These are phyloP conservation scores for Globisporangium nagaii DNA, from an alignment of 352 stramenopile genomes.

Conservation along the genomic window DNA sequence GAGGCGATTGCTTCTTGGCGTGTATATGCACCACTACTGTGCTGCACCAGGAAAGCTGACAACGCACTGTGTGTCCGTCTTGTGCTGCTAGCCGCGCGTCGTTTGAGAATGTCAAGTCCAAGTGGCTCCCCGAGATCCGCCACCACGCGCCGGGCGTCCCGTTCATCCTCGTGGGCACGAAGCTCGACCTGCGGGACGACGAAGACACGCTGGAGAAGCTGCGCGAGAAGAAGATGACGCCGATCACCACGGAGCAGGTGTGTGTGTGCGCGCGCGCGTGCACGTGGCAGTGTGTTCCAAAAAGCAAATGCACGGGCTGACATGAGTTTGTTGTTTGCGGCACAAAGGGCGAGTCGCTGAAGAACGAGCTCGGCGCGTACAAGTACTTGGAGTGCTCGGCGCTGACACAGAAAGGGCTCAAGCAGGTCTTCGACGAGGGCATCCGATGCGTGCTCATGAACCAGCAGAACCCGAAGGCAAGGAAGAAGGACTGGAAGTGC, in stretches of 20 bases:
- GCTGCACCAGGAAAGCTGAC: too few relatives aligned
- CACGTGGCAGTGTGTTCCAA: neutral
- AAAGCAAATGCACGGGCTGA: neutral
- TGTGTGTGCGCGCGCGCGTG: neutral
- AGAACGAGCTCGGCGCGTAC: conserved; percentile 85
- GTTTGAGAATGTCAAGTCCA: conserved; percentile 95
- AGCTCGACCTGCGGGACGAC: conserved; percentile 90
- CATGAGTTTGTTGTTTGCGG: neutral
- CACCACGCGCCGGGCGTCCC: conserved; percentile 87
- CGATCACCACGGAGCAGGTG: conserved; percentile 72
- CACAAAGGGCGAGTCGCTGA: conserved; percentile 77
- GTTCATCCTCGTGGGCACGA: conserved; percentile 96
- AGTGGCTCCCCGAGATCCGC: conserved; percentile 90
- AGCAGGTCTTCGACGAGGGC: conserved; percentile 92
- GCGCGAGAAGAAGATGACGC: conserved; percentile 76
- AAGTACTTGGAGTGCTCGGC: conserved; percentile 94
- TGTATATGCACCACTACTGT: too few relatives aligned
- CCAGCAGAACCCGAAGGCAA: conserved; percentile 67
- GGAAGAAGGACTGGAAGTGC: conserved; percentile 39
- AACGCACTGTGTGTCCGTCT: neutral
- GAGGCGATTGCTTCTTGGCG: too few relatives aligned
- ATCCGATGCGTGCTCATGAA: conserved; percentile 88
- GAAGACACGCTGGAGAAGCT: conserved; percentile 87
- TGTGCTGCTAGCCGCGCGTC: conserved; percentile 60
- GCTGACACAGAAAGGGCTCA: conserved; percentile 91